Evolutionary conservation across 805 yeast genomes (phyloP), one percentile per base, ranked within the genome.

Genomic region (Torulaspora microellipsoides): DNA sequence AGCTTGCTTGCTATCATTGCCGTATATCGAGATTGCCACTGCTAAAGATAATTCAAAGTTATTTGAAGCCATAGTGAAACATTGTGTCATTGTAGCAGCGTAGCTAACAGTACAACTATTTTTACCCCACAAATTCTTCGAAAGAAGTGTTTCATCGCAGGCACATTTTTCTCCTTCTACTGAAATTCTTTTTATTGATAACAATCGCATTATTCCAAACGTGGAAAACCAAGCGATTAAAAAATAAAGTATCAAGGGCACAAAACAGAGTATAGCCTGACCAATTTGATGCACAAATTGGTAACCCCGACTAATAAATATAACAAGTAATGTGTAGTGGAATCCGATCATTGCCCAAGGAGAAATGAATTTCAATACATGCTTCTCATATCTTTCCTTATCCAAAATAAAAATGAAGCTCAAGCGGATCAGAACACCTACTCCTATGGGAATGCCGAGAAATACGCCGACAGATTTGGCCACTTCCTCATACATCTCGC

Each of bases 1-100:
- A 1, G 81, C 72, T 53, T 77, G 72, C 40, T 73, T 68, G 44
- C 78, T 70, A 1, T 73, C 75, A 23, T 68, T 60, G 0, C 83
- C 83, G 58, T 75, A 78, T 10, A 75, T 49, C 0, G 80, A 68
- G 6, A 74, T 70, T 1, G 80, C 75, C 14, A 78, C 71, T 3
- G 83, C 80, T 30, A 78, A 60, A 44, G 79, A 73, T 34, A 77
- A 63, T 55, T 78, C 82, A 51, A 78, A 78, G 54, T 78, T 78
- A 54, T 78, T 78, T 4, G 79, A 73, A 1, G 81, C 75, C 11
- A 81, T 79, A 3, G 81, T 75, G 52, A 78, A 77, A 9, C 76
- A 64, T 48, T 77, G 83, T 12, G 81, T 73, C 28, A 70, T 60
- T 4, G 71, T 69, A 27, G 65, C 63, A 7, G 60, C 51, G 54